Percentiles rank a stretch among this genome's conserved stretches.
Evolutionary conservation across 208 protist genomes (phyloP).

Genomic region (Trypanosoma platydactyli): DNA sequence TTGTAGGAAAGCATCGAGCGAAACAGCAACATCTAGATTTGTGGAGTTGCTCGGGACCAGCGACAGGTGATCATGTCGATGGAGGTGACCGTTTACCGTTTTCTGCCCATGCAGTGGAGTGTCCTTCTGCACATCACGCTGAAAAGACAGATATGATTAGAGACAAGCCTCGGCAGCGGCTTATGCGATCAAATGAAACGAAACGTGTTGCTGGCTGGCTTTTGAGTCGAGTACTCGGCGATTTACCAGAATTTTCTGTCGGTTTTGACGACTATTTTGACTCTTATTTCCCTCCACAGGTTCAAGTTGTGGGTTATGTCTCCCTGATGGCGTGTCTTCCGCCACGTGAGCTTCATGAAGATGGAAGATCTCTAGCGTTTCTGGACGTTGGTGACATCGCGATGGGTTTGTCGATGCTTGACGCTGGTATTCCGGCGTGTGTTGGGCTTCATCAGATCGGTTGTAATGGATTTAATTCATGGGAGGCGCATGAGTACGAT

Average conservation of each 20-base stretch:
- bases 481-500: conserved; percentile 62
- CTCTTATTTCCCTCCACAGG: conserved; percentile 42
- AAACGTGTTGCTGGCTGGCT: conserved; percentile 83
- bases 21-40: conserved; percentile 7
- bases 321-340: conserved; percentile 77
- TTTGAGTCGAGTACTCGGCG: conserved; percentile 68
- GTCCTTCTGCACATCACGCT: conserved; percentile 4
- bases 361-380: conserved; percentile 49
- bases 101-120: conserved; percentile 1
- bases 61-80: neutral
- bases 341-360: conserved; percentile 35
- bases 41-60: neutral
- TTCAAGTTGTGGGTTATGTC: conserved; percentile 85
- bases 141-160: neutral
- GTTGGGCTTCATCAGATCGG: conserved; percentile 63
- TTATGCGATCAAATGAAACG: conserved; percentile 55
- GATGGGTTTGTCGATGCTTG: conserved; percentile 80
- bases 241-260: conserved; percentile 71
- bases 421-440: conserved; percentile 77
- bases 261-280: conserved; percentile 90
- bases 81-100: neutral
- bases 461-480: conserved; percentile 32
- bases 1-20: conserved; percentile 37
- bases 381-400: conserved; percentile 77
- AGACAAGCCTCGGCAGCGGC: conserved; percentile 10